A percentile compares a stretch with the other conserved stretches of the same genome.
Conservation (phyloP, 192 early-diverging fungal genomes). For the Chytriomyces confervae region DNA sequence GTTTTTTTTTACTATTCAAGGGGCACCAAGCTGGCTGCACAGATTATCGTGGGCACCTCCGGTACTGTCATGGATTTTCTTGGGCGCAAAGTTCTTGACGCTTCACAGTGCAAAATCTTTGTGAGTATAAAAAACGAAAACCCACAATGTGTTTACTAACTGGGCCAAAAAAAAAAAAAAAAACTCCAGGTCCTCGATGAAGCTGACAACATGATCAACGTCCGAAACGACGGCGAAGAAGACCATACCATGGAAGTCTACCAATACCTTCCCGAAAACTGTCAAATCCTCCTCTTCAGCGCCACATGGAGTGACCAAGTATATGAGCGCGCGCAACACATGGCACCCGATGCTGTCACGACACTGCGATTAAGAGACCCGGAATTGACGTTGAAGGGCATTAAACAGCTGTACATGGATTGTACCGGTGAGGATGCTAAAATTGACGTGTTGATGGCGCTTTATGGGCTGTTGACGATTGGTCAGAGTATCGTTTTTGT, state of each 20-base stretch:
- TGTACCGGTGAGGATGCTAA: constrained; percentile 68
- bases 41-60: background rate
- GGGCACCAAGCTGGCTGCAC: background rate
- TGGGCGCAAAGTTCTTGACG: background rate
- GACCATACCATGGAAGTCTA: background rate
- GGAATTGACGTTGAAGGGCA: background rate
- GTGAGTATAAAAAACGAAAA: background rate
- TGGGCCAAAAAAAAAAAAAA: no score
- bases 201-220: background rate
- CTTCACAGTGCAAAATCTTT: background rate
- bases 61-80: constrained; percentile 2
- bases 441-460: constrained; percentile 24
- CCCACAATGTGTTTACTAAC: no score
- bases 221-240: background rate
- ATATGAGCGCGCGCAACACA: background rate
- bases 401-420: constrained; percentile 65
- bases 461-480: constrained; percentile 67
- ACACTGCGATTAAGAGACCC: constrained; percentile 10
- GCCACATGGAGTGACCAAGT: background rate
- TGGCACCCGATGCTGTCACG: background rate
- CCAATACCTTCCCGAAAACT: constrained; percentile 6
- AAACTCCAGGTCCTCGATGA: background rate
- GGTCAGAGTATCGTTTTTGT: constrained; percentile 89
- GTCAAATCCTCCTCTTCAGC: background rate
- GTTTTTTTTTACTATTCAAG: background rate